Evolutionary conservation across 2,329 filamentous ascomycete species (phyloP).

Genomic region (Tolypocladium ophioglossoides): DNA sequence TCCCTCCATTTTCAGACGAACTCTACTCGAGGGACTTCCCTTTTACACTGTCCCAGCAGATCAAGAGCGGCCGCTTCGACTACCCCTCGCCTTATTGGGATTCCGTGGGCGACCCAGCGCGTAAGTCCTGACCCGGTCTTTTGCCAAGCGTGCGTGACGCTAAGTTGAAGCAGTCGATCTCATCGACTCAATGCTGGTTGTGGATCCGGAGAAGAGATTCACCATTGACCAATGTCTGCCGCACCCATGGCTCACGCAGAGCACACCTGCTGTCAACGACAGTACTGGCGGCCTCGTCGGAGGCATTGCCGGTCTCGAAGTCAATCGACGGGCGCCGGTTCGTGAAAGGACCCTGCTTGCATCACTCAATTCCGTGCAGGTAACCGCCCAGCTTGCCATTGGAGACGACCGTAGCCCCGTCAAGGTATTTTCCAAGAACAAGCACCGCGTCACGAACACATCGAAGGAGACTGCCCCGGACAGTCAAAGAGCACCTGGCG

Average conservation of each 20-base stretch:
- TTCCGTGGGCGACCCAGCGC: slow-evolving; percentile 53
- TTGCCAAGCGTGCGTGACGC: background rate
- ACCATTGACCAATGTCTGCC: slow-evolving; percentile 83
- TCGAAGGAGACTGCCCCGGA: slow-evolving; percentile 55
- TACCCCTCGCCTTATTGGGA: slow-evolving; percentile 93
- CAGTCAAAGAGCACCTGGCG: slow-evolving; percentile 54
- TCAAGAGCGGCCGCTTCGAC: slow-evolving; percentile 78
- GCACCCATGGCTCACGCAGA: slow-evolving; percentile 78
- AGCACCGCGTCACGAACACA: slow-evolving; percentile 24
- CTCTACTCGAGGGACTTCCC: slow-evolving; percentile 73
- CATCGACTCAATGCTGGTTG: slow-evolving; percentile 89
- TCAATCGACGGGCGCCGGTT: slow-evolving; percentile 67
- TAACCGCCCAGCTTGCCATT: slow-evolving; percentile 42
- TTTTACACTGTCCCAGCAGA: slow-evolving; percentile 80
- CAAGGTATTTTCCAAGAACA: slow-evolving; percentile 68
- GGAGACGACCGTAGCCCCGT: slow-evolving; percentile 48
- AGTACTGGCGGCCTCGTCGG: slow-evolving; percentile 88
- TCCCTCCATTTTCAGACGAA: slow-evolving; percentile 95
- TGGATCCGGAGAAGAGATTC: slow-evolving; percentile 73
- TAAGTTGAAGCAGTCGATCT: slow-evolving; percentile 49
- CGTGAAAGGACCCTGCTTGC: slow-evolving; percentile 81
- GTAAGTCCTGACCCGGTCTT: slow-evolving; percentile 26
- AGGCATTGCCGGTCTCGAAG: slow-evolving; percentile 72
- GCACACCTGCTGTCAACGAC: slow-evolving; percentile 54
- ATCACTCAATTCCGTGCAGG: slow-evolving; percentile 63